Conservation (phyloP, 2,329 filamentous ascomycete genomes). For the Fusarium buharicum region DNA sequence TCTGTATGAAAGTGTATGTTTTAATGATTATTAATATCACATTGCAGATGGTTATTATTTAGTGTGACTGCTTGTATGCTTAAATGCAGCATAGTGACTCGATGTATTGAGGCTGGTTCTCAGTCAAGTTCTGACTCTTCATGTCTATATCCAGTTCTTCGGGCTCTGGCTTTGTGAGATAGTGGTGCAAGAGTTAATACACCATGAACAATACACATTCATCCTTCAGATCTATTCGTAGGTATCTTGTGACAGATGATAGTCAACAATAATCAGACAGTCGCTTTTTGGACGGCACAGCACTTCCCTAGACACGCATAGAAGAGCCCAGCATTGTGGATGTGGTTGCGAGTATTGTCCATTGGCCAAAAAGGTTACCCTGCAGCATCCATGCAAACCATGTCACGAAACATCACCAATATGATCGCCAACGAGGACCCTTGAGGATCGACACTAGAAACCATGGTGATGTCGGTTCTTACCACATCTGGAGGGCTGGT, state of each 20-base stretch:
- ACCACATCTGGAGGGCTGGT: conserved; percentile 27
- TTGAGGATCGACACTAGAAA: conserved; percentile 27
- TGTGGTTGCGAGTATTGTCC: background rate
- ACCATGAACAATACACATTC: too few species aligned
- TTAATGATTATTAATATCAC: conserved; percentile 20
- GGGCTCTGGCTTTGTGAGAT: too few species aligned
- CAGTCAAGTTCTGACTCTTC: too few species aligned
- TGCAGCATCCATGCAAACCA: background rate
- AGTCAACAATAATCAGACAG: background rate
- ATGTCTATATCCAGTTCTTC: too few species aligned
- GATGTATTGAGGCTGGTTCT: too few species aligned
- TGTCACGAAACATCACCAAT: background rate
- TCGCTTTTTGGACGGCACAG: too few species aligned
- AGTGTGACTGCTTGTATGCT: background rate
- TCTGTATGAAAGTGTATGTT: conserved; percentile 25
- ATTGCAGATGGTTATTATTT: background rate
- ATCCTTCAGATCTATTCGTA: too few species aligned
- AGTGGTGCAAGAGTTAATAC: too few species aligned
- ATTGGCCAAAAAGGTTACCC: conserved; percentile 8
- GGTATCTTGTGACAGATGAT: too few species aligned
- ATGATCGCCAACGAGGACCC: conserved; percentile 19
- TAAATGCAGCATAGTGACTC: background rate
- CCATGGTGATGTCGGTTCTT: conserved; percentile 34
- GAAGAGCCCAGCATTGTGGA: background rate
- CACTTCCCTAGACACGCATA: background rate